Percentiles rank a stretch among this genome's conserved stretches.
phyloP scores from a whole-genome alignment of 2,329 filamentous ascomycete species.

The Lachnellula hyalina region DNA sequence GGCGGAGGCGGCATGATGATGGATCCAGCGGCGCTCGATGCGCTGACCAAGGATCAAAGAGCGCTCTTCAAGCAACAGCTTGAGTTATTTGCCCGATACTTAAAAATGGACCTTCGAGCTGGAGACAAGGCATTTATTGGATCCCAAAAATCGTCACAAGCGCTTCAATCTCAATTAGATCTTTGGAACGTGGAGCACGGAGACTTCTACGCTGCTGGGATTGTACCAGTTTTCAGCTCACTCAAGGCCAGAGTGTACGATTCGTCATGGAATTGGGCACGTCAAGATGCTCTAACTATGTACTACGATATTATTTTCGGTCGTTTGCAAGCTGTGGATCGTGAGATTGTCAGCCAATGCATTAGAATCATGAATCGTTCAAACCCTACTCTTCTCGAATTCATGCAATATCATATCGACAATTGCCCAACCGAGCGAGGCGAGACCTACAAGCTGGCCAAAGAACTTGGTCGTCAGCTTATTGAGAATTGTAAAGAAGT shows the following conservation, averaged over 20 bases:
- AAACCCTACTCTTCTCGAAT: constrained; percentile 90
- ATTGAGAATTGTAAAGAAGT: constrained; percentile 98
- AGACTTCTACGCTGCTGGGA: constrained; percentile 91
- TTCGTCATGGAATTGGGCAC: constrained; percentile 98
- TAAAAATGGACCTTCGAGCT: constrained; percentile 95
- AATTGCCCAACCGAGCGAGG: constrained; percentile 95
- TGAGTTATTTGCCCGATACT: constrained; percentile 87
- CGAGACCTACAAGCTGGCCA: constrained; percentile 96
- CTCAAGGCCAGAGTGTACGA: constrained; percentile 96
- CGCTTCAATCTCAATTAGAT: constrained; percentile 89
- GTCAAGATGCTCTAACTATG: constrained; percentile 96
- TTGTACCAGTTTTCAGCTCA: constrained; percentile 87
- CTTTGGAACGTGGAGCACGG: constrained; percentile 94
- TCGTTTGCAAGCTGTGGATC: constrained; percentile 84
- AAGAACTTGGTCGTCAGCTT: constrained; percentile 85
- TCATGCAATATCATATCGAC: constrained; percentile 99
- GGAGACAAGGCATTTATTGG: constrained; percentile 89
- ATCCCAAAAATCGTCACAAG: constrained; percentile 77
- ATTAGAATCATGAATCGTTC: constrained; percentile 99
- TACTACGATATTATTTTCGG: constrained; percentile 99
- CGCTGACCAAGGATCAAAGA: constrained; percentile 92
- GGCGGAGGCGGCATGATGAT: constrained; percentile 93
- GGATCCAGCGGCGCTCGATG: constrained; percentile 95
- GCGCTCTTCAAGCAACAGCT: constrained; percentile 97
- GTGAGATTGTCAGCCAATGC: constrained; percentile 97